Evolutionary conservation across 2,329 filamentous ascomycete species (phyloP).

Genomic region (Venturia effusa): DNA sequence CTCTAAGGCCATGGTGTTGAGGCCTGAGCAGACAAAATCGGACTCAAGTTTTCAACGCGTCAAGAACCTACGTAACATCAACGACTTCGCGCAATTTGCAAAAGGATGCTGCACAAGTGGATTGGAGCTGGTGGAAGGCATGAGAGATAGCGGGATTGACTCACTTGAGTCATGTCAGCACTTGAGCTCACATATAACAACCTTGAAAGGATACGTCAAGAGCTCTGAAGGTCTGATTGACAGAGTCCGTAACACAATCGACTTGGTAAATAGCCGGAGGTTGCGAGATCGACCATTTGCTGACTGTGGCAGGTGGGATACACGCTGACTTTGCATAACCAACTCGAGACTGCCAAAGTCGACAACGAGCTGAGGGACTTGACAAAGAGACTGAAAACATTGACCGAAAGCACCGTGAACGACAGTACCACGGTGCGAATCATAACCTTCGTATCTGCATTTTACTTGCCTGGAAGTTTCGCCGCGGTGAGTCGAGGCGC

Average conservation of each 20-base stretch:
- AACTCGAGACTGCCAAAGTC: conserved; percentile 13
- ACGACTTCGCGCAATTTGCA: background rate
- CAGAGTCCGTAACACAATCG: conserved; percentile 5
- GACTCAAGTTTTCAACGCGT: background rate
- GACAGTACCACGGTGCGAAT: conserved; percentile 19
- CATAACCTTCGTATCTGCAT: conserved; percentile 19
- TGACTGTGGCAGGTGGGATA: conserved; percentile 5
- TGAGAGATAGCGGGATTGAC: background rate
- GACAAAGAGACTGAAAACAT: conserved; percentile 15
- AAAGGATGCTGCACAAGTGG: background rate
- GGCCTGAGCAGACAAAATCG: background rate
- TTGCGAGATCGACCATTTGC: too few relatives aligned
- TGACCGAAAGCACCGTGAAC: conserved; percentile 18
- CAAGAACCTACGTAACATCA: conserved; percentile 1
- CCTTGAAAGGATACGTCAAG: background rate
- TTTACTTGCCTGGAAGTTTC: conserved; percentile 20
- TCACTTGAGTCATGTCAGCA: background rate
- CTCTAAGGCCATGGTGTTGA: background rate
- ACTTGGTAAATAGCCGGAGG: too few relatives aligned
- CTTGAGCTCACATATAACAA: background rate
- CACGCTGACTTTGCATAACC: conserved; percentile 13
- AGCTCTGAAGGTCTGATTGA: background rate
- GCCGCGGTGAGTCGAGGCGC: conserved; percentile 13
- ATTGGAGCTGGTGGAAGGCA: background rate
- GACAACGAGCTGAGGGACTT: conserved; percentile 13